These are phyloP conservation scores for Cyclospora cayetanensis DNA, from an alignment of 169 alveolate species.

Conservation along the genomic window DNA sequence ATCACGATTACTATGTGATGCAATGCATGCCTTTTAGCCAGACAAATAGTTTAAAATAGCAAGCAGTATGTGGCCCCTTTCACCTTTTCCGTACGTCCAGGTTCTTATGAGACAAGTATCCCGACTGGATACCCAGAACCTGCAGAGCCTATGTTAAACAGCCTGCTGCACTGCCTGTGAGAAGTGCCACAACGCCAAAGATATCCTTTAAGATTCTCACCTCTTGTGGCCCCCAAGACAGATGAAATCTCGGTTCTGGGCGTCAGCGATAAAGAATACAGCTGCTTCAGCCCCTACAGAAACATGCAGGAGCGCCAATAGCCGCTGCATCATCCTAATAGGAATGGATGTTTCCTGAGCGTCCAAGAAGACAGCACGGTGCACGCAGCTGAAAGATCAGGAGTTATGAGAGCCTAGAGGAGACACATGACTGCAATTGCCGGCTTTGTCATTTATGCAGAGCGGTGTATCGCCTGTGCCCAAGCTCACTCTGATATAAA, in stretches of 20 bases:
- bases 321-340: slow-evolving; percentile 66
- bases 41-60: too few relatives aligned
- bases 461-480: background rate
- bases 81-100: too few relatives aligned
- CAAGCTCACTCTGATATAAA: background rate
- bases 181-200: too few relatives aligned
- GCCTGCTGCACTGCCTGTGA: too few relatives aligned
- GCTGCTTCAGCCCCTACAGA: slow-evolving; percentile 70
- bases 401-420: background rate
- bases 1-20: background rate
- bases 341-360: slow-evolving; percentile 68
- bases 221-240: slow-evolving; percentile 72
- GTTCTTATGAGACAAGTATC: too few relatives aligned
- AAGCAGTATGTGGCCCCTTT: too few relatives aligned
- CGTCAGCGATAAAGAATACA: slow-evolving; percentile 72
- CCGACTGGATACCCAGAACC: too few relatives aligned
- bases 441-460: background rate
- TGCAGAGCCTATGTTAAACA: too few relatives aligned
- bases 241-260: slow-evolving; percentile 62
- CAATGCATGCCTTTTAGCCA: too few relatives aligned
- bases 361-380: background rate
- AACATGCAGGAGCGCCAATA: slow-evolving; percentile 60
- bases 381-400: background rate
- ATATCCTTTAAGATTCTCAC: too few relatives aligned
- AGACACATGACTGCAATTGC: background rate